Evolutionary conservation across 257 asterid species (phyloP), one percentile per base, ranked within the genome.

Genomic region (Nicotiana otophora): DNA sequence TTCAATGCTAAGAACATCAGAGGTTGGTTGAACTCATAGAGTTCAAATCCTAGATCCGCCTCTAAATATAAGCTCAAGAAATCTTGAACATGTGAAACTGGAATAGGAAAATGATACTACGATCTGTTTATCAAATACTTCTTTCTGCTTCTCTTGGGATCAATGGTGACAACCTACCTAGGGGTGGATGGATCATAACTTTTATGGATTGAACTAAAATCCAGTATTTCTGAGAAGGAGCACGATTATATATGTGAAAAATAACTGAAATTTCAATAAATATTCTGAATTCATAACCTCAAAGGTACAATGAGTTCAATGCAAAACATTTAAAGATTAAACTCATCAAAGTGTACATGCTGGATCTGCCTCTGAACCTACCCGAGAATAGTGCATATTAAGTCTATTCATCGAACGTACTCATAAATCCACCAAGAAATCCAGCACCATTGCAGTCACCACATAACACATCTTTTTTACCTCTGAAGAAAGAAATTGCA

Each of bases 391-490:
- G 62, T 23, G 23, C 62, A 48, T 26, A 1, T 62, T 31, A 48
- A 48, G n/a, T 26, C 85, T 92, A 94, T 0, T 89, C 93, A 3
- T 96, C 97, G 0, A 26, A 4, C 1, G 97, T 84, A 88, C 94
- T 96, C 98, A 96, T 83, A 89, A 91, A 92, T 84, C 99, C 99
- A 53, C 99, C 99, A 17, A 94, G 36, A 82, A 92, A 96, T 61
- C 98, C 98, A 77, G 99, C 99, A 2, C 99, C 98, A 55, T 94
- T 94, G 89, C 98, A 96, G 34, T 83, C 87, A 4, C 99, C 99
- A 76, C 99, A 93, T 1, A 95, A 95, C 74, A 93, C 72, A 84
- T 90, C 94, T 86, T 82, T 92, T 57, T 90, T 92, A 82, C 98
- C 99, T 90, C 98, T 96, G 91, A 58, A 69, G 70, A 78, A 26